Conservation (phyloP, 805 yeast species). For the Sugiyamaella qingdaonensis region DNA sequence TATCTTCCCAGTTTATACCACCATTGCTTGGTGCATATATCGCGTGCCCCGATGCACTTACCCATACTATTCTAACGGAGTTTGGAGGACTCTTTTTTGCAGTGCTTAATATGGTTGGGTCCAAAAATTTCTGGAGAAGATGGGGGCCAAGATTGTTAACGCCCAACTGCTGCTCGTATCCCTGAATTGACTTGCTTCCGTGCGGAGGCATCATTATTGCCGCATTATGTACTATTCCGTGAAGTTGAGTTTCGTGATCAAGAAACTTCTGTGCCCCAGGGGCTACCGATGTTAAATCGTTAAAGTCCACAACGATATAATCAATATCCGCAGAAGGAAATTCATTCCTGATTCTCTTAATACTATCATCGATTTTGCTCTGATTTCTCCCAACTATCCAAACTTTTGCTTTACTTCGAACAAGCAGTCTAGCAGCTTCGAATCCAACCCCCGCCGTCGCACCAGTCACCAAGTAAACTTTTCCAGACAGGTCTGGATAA, state of each 20-base stretch:
- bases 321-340: constrained; percentile 21
- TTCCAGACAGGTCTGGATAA: constrained; percentile 31
- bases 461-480: constrained; percentile 20
- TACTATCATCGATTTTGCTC: constrained; percentile 32
- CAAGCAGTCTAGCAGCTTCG: constrained; percentile 32
- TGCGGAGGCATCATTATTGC: constrained; percentile 41
- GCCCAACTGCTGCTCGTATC: constrained; percentile 45
- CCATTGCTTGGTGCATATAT: constrained; percentile 30
- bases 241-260: constrained; percentile 27
- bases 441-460: constrained; percentile 28
- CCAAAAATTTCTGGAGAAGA: constrained; percentile 38
- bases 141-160: constrained; percentile 46
- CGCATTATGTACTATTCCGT: constrained; percentile 42
- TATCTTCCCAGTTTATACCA: constrained; percentile 36
- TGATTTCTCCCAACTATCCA: constrained; percentile 36
- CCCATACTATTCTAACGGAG: constrained; percentile 43
- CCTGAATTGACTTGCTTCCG: constrained; percentile 37
- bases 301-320: constrained; percentile 20
- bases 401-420: constrained; percentile 33
- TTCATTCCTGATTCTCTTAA: constrained; percentile 27
- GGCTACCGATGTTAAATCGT: constrained; percentile 41
- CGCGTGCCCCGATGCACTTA: constrained; percentile 40
- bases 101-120: constrained; percentile 36
- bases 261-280: constrained; percentile 35
- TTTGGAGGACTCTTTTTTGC: constrained; percentile 24